Evolutionary conservation across 2,329 filamentous ascomycete genomes (phyloP).

Genomic region (Xylariaceae sp.): DNA sequence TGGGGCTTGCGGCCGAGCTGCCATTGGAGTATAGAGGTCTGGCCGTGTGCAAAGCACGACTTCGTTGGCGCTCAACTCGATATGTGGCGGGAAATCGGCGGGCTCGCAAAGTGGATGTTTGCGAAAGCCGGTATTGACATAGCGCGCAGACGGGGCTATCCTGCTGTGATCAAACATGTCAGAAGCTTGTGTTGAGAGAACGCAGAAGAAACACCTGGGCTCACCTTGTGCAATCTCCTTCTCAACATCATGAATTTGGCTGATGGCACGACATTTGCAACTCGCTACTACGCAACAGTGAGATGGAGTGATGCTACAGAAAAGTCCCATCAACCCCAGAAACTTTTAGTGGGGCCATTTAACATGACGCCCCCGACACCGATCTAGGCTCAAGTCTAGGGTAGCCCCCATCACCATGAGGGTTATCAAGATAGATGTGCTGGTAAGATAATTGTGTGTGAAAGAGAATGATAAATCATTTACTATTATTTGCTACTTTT

Average conservation of each 20-base stretch:
- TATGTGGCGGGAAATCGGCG: slow-evolving; percentile 4
- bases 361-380: too few species aligned
- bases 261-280: slow-evolving; percentile 20
- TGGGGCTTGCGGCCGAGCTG: neutral
- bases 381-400: too few species aligned
- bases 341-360: too few species aligned
- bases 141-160: slow-evolving; percentile 27
- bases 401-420: too few species aligned
- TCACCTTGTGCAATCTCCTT: slow-evolving; percentile 27
- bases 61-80: slow-evolving; percentile 1
- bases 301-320: neutral
- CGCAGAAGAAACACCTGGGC: slow-evolving; percentile 2
- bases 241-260: slow-evolving; percentile 28
- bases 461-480: too few species aligned
- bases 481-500: too few species aligned
- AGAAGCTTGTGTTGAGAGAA: slow-evolving; percentile 3
- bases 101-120: neutral
- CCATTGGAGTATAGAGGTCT: neutral
- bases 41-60: too few species aligned
- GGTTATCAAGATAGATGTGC: too few species aligned
- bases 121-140: slow-evolving; percentile 12
- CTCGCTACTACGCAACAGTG: neutral
- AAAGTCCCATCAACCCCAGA: too few species aligned
- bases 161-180: slow-evolving; percentile 18
- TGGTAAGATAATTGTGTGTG: too few species aligned